A percentile compares a stretch with the other conserved stretches of the same genome.
phyloP scores from a whole-genome alignment of 768 basidiomycete genomes.

The Lyophyllum semitale region DNA sequence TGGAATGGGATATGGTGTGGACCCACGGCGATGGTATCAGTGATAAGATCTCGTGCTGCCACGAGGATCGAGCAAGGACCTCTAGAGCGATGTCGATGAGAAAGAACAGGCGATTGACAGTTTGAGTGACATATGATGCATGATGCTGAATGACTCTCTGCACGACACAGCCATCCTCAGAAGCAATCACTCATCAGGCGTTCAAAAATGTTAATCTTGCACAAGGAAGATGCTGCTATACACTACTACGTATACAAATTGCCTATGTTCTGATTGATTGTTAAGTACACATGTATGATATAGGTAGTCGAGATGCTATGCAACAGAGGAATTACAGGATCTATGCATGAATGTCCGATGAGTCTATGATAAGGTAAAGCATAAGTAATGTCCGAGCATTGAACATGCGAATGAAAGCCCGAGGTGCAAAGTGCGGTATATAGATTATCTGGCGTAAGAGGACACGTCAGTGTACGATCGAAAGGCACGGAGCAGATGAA shows the following conservation, averaged over 20 bases:
- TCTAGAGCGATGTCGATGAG: neutral
- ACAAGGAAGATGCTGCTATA: neutral
- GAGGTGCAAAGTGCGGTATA: neutral
- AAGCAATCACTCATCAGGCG: neutral
- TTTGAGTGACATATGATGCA: too few species aligned
- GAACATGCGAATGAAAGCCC: neutral
- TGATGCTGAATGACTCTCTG: too few species aligned
- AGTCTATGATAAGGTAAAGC: neutral
- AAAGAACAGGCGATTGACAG: neutral
- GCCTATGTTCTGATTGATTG: neutral
- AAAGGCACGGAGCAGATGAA: neutral
- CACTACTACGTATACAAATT: neutral
- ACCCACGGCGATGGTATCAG: neutral
- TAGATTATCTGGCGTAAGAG: neutral
- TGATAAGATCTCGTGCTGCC: constrained; percentile 12
- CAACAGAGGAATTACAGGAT: neutral
- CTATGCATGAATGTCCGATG: neutral
- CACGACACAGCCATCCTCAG: neutral
- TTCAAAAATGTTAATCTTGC: neutral
- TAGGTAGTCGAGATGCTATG: neutral
- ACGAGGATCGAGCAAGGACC: neutral
- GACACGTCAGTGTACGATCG: neutral
- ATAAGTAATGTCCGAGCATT: neutral
- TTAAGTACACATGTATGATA: constrained; percentile 4
- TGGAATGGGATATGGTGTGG: too few species aligned